These are phyloP conservation scores for Nitzschia inconspicua DNA, from an alignment of 108 stramenopile genomes.

Conservation along the genomic window DNA sequence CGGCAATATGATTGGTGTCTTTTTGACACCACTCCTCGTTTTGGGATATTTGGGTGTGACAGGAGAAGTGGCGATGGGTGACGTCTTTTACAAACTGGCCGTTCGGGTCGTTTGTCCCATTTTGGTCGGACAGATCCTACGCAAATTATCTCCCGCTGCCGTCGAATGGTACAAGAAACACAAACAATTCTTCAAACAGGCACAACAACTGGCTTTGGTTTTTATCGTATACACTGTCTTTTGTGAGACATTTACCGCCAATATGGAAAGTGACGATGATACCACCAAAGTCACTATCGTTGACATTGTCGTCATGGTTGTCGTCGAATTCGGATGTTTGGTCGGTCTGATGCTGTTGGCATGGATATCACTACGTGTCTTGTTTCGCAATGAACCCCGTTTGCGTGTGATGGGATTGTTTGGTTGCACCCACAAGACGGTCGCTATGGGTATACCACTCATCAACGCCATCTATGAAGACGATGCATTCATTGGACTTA, in stretches of 20 bases:
- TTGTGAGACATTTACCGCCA: conserved; percentile 24
- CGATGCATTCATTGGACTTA: conserved; percentile 26
- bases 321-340: conserved; percentile 25
- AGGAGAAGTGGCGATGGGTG: conserved; percentile 24
- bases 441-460: conserved; percentile 55
- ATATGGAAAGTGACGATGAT: background rate
- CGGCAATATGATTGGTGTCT: conserved; percentile 48
- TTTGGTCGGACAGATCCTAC: conserved; percentile 43
- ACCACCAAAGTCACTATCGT: too few relatives aligned
- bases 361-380: conserved; percentile 22
- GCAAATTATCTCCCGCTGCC: conserved; percentile 3
- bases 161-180: conserved; percentile 22
- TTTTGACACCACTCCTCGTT: conserved; percentile 46
- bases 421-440: conserved; percentile 51
- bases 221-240: conserved; percentile 54
- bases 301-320: conserved; percentile 35
- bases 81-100: conserved; percentile 29
- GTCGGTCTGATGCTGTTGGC: conserved; percentile 16
- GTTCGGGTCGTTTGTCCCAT: conserved; percentile 48
- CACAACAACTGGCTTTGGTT: conserved; percentile 31
- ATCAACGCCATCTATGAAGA: conserved; percentile 51
- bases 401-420: conserved; percentile 53
- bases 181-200: conserved; percentile 25
- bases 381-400: conserved; percentile 27
- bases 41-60: conserved; percentile 36